phyloP scores from a whole-genome alignment of 768 basidiomycete species.

The Boletellus emodensis region DNA sequence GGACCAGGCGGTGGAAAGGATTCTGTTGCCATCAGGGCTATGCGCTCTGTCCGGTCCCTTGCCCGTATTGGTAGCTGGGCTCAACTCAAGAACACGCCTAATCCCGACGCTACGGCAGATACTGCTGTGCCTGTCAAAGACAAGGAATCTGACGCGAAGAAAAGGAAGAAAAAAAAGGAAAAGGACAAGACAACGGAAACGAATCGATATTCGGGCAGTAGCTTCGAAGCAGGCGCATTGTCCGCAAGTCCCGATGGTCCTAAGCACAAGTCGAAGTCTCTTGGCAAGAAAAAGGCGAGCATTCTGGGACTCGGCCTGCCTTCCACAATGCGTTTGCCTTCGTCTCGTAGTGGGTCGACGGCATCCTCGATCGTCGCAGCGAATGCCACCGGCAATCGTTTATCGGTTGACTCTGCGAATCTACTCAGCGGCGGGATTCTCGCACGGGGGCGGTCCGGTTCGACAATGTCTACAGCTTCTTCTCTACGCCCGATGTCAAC shows the following conservation, averaged over 20 bases:
- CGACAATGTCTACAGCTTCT: conserved; percentile 38
- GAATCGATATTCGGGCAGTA: conserved; percentile 51
- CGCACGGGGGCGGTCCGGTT: conserved; percentile 35
- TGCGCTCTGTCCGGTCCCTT: conserved; percentile 68
- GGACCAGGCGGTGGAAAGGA: conserved; percentile 35
- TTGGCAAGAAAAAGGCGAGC: conserved; percentile 55
- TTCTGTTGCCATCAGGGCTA: conserved; percentile 75
- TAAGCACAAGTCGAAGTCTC: conserved; percentile 30
- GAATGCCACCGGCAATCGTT: conserved; percentile 11
- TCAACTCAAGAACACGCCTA: conserved; percentile 44
- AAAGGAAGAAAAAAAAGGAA: conserved; percentile 37
- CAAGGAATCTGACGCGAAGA: conserved; percentile 31
- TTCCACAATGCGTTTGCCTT: conserved; percentile 47
- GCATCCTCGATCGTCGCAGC: conserved; percentile 31
- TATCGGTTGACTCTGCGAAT: conserved; percentile 32
- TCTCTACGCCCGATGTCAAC: conserved; percentile 48
- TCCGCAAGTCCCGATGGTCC: conserved; percentile 34
- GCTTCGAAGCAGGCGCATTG: conserved; percentile 65
- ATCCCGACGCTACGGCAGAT: conserved; percentile 25
- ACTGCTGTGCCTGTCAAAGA: conserved; percentile 26
- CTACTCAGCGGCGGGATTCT: conserved; percentile 30
- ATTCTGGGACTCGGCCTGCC: conserved; percentile 63
- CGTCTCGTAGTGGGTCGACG: conserved; percentile 32
- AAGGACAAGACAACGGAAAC: conserved; percentile 33
- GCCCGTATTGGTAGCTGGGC: conserved; percentile 74